Percentiles rank a stretch among this genome's conserved stretches.
Evolutionary conservation across 1,284 basidiomycete species (phyloP).

Genomic region (Vanrija pseudolonga): DNA sequence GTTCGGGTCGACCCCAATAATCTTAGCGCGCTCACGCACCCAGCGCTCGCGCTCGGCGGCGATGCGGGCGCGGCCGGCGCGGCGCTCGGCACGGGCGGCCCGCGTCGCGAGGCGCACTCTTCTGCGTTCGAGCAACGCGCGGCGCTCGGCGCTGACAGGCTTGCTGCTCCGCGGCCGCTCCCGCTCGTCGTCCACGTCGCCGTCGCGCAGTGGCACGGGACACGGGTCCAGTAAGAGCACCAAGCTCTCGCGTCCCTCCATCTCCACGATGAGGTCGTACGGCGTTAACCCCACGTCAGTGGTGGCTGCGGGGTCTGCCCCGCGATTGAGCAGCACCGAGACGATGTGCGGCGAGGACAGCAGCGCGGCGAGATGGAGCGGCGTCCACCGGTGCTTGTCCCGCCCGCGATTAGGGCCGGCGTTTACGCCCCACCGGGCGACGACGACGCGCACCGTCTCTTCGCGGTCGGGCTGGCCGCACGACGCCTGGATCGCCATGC

Average conservation of each 20-base stretch:
- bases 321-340: slow-evolving; percentile 86
- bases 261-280: slow-evolving; percentile 73
- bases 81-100: slow-evolving; percentile 51
- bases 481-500: slow-evolving; percentile 67
- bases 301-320: slow-evolving; percentile 70
- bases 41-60: slow-evolving; percentile 58
- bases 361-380: slow-evolving; percentile 88
- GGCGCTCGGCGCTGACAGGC: slow-evolving; percentile 14
- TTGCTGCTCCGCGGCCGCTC: background rate
- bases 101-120: slow-evolving; percentile 62
- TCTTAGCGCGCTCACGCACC: slow-evolving; percentile 51
- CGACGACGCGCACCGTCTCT: slow-evolving; percentile 76
- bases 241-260: slow-evolving; percentile 75
- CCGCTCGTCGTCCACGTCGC: background rate
- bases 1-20: slow-evolving; percentile 30
- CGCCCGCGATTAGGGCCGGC: slow-evolving; percentile 28
- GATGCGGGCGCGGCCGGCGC: slow-evolving; percentile 57
- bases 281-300: slow-evolving; percentile 75
- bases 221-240: slow-evolving; percentile 63
- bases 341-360: slow-evolving; percentile 85
- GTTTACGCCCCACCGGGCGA: slow-evolving; percentile 64
- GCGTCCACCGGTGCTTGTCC: slow-evolving; percentile 79
- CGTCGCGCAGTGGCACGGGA: background rate
- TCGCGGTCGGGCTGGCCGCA: slow-evolving; percentile 76
- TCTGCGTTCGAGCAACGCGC: slow-evolving; percentile 52